These are phyloP conservation scores for Trichosanthes truncata DNA, from an alignment of 306 rosid species.

Conservation along the genomic window DNA sequence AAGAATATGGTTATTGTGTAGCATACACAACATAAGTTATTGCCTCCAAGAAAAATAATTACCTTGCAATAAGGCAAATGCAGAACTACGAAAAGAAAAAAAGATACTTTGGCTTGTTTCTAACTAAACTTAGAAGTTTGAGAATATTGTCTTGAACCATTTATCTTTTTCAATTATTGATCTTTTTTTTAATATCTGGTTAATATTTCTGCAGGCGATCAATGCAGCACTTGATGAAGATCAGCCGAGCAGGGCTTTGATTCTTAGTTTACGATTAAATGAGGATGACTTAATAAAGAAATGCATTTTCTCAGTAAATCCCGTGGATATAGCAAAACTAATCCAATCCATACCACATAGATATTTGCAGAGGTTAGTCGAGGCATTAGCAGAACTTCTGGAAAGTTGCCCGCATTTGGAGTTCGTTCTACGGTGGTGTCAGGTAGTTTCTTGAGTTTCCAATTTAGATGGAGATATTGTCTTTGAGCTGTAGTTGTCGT, in stretches of 20 bases:
- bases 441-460: constrained; percentile 30
- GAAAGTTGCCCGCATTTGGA: constrained; percentile 85
- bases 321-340: constrained; percentile 53
- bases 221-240: constrained; percentile 59
- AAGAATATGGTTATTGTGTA: background rate
- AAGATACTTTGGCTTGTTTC: background rate
- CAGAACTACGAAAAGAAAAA: background rate
- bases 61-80: background rate
- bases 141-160: background rate
- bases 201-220: constrained; percentile 51
- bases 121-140: background rate
- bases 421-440: constrained; percentile 80
- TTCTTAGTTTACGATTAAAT: constrained; percentile 74
- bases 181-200: constrained; percentile 7
- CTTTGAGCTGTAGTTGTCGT: background rate
- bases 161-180: background rate
- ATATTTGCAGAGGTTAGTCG: constrained; percentile 72
- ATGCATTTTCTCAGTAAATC: constrained; percentile 62
- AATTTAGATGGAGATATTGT: background rate
- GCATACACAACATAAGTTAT: background rate
- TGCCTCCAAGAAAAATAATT: background rate
- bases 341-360: constrained; percentile 49
- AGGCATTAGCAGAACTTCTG: constrained; percentile 72
- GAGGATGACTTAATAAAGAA: constrained; percentile 62
- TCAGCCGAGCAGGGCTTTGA: constrained; percentile 63